Conservation (phyloP, 2,329 filamentous ascomycete genomes). For the Drechslerella coelobrocha region DNA sequence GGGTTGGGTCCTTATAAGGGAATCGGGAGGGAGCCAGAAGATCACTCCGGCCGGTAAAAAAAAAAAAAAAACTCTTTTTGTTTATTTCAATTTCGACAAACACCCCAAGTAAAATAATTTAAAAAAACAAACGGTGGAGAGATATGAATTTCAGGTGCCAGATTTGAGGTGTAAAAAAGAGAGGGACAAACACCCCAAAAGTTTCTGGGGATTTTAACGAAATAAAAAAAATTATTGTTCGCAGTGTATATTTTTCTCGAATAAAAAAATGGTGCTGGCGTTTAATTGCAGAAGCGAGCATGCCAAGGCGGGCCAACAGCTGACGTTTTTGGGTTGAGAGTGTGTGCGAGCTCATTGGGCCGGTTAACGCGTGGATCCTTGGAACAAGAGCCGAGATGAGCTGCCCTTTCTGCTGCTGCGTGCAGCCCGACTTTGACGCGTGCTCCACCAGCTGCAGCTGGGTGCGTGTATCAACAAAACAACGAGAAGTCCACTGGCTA, state of each 20-base stretch:
- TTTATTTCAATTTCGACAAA: slow-evolving; percentile 23
- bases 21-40: slow-evolving; percentile 28
- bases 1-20: slow-evolving; percentile 55
- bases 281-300: neutral
- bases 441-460: neutral
- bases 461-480: neutral
- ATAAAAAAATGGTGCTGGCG: too few relatives aligned
- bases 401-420: neutral
- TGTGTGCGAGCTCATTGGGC: neutral
- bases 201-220: neutral
- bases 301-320: neutral
- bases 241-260: too few relatives aligned
- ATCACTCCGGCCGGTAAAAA: slow-evolving; percentile 31
- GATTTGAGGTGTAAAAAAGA: slow-evolving; percentile 4
- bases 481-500: neutral
- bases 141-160: neutral
- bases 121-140: slow-evolving; percentile 4
- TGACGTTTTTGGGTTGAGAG: neutral
- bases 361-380: slow-evolving; percentile 20
- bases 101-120: slow-evolving; percentile 37
- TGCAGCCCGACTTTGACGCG: neutral
- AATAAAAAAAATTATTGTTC: too few relatives aligned
- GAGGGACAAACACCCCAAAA: slow-evolving; percentile 41
- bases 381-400: slow-evolving; percentile 12
- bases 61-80: slow-evolving; percentile 12